A percentile compares a stretch with the other conserved stretches of the same genome.
phyloP scores from a whole-genome alignment of 306 rosid species.

The Prunus fruticosa region DNA sequence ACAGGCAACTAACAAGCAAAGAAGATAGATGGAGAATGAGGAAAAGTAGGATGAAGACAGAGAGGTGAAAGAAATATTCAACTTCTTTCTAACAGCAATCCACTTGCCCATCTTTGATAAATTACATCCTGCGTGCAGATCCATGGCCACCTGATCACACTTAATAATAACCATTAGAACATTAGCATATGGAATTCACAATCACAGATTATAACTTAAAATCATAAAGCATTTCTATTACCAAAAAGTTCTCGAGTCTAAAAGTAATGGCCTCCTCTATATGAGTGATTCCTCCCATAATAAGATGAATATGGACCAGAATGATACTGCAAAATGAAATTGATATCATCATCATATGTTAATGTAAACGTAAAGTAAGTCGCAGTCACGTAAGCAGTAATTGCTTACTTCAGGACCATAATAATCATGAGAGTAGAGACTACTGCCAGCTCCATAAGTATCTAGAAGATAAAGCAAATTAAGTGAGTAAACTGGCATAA shows the following conservation, averaged over 20 bases:
- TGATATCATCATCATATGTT: slow-evolving; percentile 14
- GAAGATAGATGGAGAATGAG: slow-evolving; percentile 29
- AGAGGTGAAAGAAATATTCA: slow-evolving; percentile 31
- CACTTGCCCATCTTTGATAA: slow-evolving; percentile 28
- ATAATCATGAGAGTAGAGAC: slow-evolving; percentile 49
- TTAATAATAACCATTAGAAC: slow-evolving; percentile 21
- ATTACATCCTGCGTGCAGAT: slow-evolving; percentile 28
- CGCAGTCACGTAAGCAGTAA: slow-evolving; percentile 16
- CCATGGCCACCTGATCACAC: slow-evolving; percentile 47
- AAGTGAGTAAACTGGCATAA: neutral
- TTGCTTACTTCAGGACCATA: slow-evolving; percentile 64
- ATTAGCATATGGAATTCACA: slow-evolving; percentile 26
- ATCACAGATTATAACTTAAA: slow-evolving; percentile 12
- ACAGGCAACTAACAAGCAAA: slow-evolving; percentile 12
- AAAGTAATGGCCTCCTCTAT: slow-evolving; percentile 50
- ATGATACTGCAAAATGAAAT: slow-evolving; percentile 50
- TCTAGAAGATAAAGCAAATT: slow-evolving; percentile 32
- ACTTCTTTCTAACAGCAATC: slow-evolving; percentile 38
- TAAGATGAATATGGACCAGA: slow-evolving; percentile 53
- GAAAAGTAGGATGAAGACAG: slow-evolving; percentile 12
- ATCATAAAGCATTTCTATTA: slow-evolving; percentile 26
- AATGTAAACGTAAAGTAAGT: slow-evolving; percentile 15
- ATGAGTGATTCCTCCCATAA: slow-evolving; percentile 43
- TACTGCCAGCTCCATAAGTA: slow-evolving; percentile 46
- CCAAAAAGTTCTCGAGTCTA: slow-evolving; percentile 35